These are phyloP conservation scores for Trichaptum fuscoviolaceum DNA, from an alignment of 768 basidiomycete genomes.

Conservation along the genomic window DNA sequence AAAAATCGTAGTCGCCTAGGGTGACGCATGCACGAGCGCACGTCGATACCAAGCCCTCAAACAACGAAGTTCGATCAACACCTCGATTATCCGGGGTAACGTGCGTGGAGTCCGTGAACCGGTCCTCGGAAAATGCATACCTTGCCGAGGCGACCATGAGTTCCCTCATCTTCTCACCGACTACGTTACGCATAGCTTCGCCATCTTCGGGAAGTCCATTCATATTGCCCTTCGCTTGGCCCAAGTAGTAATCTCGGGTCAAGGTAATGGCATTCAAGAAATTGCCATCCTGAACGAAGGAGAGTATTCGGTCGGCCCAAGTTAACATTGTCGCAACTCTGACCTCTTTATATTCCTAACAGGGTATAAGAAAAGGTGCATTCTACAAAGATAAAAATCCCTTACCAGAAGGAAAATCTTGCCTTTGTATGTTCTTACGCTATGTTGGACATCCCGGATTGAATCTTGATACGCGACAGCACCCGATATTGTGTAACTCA, in stretches of 20 bases:
- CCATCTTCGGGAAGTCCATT: slow-evolving; percentile 77
- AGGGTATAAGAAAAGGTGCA: slow-evolving; percentile 10
- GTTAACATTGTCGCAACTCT: slow-evolving; percentile 82
- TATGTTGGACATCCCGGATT: slow-evolving; percentile 55
- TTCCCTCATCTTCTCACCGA: slow-evolving; percentile 72
- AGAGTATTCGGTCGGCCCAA: slow-evolving; percentile 91
- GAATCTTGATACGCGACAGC: slow-evolving; percentile 44
- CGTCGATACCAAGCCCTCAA: slow-evolving; percentile 78
- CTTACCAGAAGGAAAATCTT: slow-evolving; percentile 88
- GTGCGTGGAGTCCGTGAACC: slow-evolving; percentile 89
- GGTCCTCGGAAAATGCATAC: slow-evolving; percentile 93
- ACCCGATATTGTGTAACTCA: slow-evolving; percentile 41
- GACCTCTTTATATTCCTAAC: slow-evolving; percentile 57
- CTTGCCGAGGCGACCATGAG: slow-evolving; percentile 83
- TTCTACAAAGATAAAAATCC: slow-evolving; percentile 9
- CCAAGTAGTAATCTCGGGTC: slow-evolving; percentile 74
- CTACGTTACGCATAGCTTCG: slow-evolving; percentile 50
- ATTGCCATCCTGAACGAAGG: slow-evolving; percentile 77
- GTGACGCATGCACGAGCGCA: slow-evolving; percentile 78
- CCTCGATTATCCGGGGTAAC: slow-evolving; percentile 76
- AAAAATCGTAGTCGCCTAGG: slow-evolving; percentile 74
- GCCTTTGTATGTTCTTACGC: slow-evolving; percentile 79
- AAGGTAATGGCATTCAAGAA: slow-evolving; percentile 89
- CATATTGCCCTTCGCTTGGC: slow-evolving; percentile 76
- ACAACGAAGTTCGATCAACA: slow-evolving; percentile 86